Conservation (phyloP, 805 yeast genomes). For the Ogataea siamensis region DNA sequence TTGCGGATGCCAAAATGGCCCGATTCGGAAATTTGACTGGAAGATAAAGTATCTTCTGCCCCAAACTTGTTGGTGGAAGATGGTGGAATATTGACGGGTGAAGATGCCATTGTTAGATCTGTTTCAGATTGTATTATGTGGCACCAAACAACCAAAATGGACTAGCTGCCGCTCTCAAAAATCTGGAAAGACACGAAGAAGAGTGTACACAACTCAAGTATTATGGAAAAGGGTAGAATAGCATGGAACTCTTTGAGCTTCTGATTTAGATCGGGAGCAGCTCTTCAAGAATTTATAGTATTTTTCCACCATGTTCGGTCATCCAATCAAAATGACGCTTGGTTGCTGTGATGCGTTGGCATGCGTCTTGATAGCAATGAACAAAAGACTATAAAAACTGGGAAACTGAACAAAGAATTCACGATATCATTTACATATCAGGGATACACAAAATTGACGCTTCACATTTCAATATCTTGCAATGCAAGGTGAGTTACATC, state of each 20-base stretch:
- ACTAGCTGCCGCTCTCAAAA: neutral
- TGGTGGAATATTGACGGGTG: slow-evolving; percentile 12
- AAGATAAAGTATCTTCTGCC: slow-evolving; percentile 2
- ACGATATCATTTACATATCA: slow-evolving; percentile 2
- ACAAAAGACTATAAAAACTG: slow-evolving; percentile 6
- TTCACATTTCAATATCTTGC: neutral
- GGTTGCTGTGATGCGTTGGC: slow-evolving; percentile 6
- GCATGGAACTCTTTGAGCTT: slow-evolving; percentile 11
- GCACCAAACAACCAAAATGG: neutral
- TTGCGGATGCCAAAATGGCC: slow-evolving; percentile 1
- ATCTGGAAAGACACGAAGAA: slow-evolving; percentile 8
- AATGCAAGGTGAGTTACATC: slow-evolving; percentile 2
- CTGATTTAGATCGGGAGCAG: slow-evolving; percentile 4
- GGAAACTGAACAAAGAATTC: slow-evolving; percentile 7
- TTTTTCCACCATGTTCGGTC: slow-evolving; percentile 9
- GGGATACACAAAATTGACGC: slow-evolving; percentile 5
- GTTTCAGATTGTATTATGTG: slow-evolving; percentile 9
- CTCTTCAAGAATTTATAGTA: slow-evolving; percentile 7
- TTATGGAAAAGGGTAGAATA: slow-evolving; percentile 7
- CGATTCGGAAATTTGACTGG: slow-evolving; percentile 12
- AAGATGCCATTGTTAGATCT: slow-evolving; percentile 15
- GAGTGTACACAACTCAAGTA: slow-evolving; percentile 6
- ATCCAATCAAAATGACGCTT: slow-evolving; percentile 4
- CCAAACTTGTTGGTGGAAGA: slow-evolving; percentile 7
- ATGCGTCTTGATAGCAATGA: slow-evolving; percentile 9